phyloP scores from a whole-genome alignment of 805 yeast species.

The Candida vartiovaarae region DNA sequence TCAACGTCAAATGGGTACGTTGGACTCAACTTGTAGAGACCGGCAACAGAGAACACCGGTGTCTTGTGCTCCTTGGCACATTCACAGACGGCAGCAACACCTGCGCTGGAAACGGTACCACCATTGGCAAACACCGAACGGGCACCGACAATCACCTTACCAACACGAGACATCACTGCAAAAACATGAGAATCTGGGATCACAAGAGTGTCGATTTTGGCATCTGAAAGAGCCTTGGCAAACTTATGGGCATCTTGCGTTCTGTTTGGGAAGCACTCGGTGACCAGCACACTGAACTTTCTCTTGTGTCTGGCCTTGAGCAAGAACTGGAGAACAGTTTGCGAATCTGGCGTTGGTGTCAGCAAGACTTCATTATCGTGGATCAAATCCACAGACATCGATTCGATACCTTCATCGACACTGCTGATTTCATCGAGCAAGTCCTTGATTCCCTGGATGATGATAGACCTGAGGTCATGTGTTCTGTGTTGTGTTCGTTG shows the following conservation, averaged over 20 bases:
- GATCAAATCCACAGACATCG: conserved; percentile 86
- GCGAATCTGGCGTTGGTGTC: conserved; percentile 93
- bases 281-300: conserved; percentile 84
- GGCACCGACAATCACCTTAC: conserved; percentile 91
- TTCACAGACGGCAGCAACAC: conserved; percentile 89
- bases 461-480: conserved; percentile 70
- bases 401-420: conserved; percentile 85
- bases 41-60: conserved; percentile 96
- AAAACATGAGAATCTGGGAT: conserved; percentile 90
- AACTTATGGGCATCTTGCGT: conserved; percentile 70
- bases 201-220: conserved; percentile 82
- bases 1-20: conserved; percentile 78
- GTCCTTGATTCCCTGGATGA: conserved; percentile 89
- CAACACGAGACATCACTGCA: conserved; percentile 96
- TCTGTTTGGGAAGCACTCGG: conserved; percentile 89
- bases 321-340: conserved; percentile 81
- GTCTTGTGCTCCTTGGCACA: conserved; percentile 93
- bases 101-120: conserved; percentile 83
- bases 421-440: conserved; percentile 85
- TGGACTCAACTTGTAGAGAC: conserved; percentile 88
- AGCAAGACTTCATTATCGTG: conserved; percentile 83
- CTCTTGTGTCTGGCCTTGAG: conserved; percentile 84
- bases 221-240: conserved; percentile 71
- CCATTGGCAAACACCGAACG: conserved; percentile 94
- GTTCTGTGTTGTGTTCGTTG: conserved; percentile 22